Base-by-base conservation (phyloP, 2,329 filamentous ascomycete species). In the Lithohypha guttulata region DNA sequence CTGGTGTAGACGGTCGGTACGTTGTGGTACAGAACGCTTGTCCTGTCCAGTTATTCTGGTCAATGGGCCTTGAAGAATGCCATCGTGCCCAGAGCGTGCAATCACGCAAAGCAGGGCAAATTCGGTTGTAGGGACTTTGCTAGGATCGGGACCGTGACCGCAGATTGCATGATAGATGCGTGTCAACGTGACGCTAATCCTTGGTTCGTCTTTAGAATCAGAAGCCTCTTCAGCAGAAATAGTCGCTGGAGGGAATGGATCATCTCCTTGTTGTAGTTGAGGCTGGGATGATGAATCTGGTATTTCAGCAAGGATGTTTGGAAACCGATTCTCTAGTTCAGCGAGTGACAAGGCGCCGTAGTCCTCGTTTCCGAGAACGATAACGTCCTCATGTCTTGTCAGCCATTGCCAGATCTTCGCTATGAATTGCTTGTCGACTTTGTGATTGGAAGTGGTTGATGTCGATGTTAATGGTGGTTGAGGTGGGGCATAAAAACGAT, bases 21-120 rank as follows among this genome's bases (percentile, higher is more conserved):
- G 63, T 44, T 71, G 65, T 1, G 76, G 76, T 2, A 79, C 69
- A 1, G 76, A 80, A 31, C 75, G 66, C 52, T 79, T 79, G 53
- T 80, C 75, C 56, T 80, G 76, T 4, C 71, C 71, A 46, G 71
- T 75, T 15, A 70, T 50, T 37, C 56, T 60, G 27, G 66, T 64
- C 25, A 79, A 55, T 2, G 74, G 66, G 2, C 72, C 68, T 51
- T 80, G 76, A 2, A 70, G 53, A 30, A 80, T 70, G 4, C 76
- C 76, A 11, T 60, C 55, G 13, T 62, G 58, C 29, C 73, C 70
- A 40, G 60, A 61, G 7, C 68, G 64, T 5, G 73, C 73, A 45
- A 80, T 77, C 36, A 77, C 66, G 7, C 70, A 73, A 2, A 80
- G 58, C 13, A 75, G 57, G 9, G 61, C 59, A 46, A 77, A 79